These are phyloP conservation scores for Exutisphaerella laricina DNA, from an alignment of 2,329 filamentous ascomycete genomes.

Conservation along the genomic window DNA sequence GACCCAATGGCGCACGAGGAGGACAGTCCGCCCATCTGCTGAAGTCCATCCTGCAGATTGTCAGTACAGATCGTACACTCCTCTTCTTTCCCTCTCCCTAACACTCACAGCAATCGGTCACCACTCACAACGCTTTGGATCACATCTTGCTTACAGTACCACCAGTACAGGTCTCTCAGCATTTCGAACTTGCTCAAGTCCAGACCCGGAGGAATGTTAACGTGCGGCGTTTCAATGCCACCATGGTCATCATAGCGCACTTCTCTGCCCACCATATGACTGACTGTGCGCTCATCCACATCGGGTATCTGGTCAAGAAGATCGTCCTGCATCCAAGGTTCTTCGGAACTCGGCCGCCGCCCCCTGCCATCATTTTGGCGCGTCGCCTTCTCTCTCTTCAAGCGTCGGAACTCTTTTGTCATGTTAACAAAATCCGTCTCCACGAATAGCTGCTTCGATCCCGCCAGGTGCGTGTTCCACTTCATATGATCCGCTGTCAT, in stretches of 20 bases:
- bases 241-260: constrained; percentile 56
- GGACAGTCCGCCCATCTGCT: constrained; percentile 79
- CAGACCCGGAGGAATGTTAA: constrained; percentile 28
- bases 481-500: constrained; percentile 92
- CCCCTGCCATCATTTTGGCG: constrained; percentile 24
- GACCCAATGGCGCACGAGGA: constrained; percentile 73
- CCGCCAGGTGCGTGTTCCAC: constrained; percentile 89
- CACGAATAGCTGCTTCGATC: constrained; percentile 72
- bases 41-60: constrained; percentile 62
- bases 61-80: constrained; percentile 5
- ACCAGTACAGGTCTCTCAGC: constrained; percentile 86
- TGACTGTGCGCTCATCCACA: constrained; percentile 54
- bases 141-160: constrained; percentile 90
- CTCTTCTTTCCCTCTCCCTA: not conserved
- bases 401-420: constrained; percentile 62
- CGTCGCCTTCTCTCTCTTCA: constrained; percentile 50
- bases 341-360: constrained; percentile 12
- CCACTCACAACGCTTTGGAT: constrained; percentile 88
- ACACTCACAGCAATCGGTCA: constrained; percentile 72
- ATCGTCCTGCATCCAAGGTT: constrained; percentile 22
- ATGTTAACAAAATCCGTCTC: constrained; percentile 75
- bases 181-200: constrained; percentile 78
- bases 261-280: constrained; percentile 52
- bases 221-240: constrained; percentile 39
- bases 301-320: constrained; percentile 37